Base-by-base conservation (phyloP, 2,329 filamentous ascomycete genomes). In the Alternaria alternata region DNA sequence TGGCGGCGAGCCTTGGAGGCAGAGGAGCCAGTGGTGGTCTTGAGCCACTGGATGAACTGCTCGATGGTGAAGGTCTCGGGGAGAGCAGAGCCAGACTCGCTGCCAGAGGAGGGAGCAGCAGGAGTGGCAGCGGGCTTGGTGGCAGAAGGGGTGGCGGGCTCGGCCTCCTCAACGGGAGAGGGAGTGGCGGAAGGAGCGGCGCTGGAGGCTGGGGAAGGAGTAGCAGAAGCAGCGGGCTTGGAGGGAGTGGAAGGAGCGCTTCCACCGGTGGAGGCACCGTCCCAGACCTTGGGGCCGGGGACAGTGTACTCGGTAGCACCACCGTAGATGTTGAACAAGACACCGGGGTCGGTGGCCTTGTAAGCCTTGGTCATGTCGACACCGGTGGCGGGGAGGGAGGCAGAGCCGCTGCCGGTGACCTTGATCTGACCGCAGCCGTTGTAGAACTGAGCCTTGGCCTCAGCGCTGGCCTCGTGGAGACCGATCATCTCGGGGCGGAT, bases 311-410 rank as follows among this genome's bases (percentile, higher is more conserved):
- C 72, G 55, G 68, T 69, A 12, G 56, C 41, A 39, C 64, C 65
- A 18, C 39, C 46, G 72, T 82, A 82, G 61, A 81, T 71, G 74
- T 81, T 72, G 71, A 78, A 79, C 5, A 78, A 61, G 57, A 81
- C 75, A 61, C 79, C 79, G 4, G 75, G 71, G 66, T 81, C 79
- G 24, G 66, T 64, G 62, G 76, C 70, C n/a, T 66, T 69, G 74
- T 81, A 81, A n/a, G 73, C 75, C 58, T 77, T 76, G 62, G 81
- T 79, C 72, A 85, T 81, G 75, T 83, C 79, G 57, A 81, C 81
- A 68, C 74, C 74, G 4, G 64, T 54, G 28, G 72, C 66, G 18
- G 76, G 75, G 47, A 78, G 73, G 30, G 67, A 53, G 42, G 47
- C 63, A 22, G 67, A 54, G 44, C 75, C 76, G 38, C 63, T 61